Percentiles rank a stretch among this genome's conserved stretches.
Conservation (phyloP, 2,329 filamentous ascomycete genomes). For the Pseudofabraea citricarpa region DNA sequence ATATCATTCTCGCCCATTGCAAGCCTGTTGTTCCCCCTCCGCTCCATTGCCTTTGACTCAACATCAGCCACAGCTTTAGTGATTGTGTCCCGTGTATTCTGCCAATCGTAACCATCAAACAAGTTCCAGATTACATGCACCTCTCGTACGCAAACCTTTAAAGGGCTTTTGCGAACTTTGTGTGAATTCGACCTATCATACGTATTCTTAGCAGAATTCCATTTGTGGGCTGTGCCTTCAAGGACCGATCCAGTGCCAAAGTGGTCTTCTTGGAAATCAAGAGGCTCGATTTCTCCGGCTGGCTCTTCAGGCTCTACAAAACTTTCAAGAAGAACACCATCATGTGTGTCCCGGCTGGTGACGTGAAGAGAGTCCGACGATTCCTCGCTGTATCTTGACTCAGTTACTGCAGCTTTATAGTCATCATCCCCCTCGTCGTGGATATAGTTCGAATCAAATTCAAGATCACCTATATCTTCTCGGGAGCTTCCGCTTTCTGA, state of each 20-base stretch:
- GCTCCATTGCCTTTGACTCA: conserved; percentile 75
- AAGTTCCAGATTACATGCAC: conserved; percentile 96
- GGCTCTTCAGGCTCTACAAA: conserved; percentile 31
- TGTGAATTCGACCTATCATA: conserved; percentile 63
- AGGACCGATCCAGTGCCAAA: conserved; percentile 60
- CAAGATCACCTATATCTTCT: conserved; percentile 34
- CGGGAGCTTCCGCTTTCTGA: conserved; percentile 39
- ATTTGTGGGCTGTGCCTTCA: conserved; percentile 67
- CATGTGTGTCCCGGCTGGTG: conserved; percentile 34
- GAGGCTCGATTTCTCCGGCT: conserved; percentile 54
- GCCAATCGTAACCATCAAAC: conserved; percentile 97
- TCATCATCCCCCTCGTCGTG: conserved; percentile 30
- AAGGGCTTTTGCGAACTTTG: conserved; percentile 61
- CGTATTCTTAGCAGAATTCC: conserved; percentile 73
- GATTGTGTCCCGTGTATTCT: conserved; percentile 78
- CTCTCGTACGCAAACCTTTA: conserved; percentile 76
- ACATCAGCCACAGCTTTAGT: conserved; percentile 84
- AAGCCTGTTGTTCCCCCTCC: conserved; percentile 53
- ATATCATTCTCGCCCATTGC: conserved; percentile 60
- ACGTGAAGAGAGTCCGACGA: conserved; percentile 21
- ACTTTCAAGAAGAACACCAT: conserved; percentile 41
- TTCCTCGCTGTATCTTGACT: conserved; percentile 32
- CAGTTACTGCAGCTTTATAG: conserved; percentile 29
- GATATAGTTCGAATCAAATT: conserved; percentile 43
- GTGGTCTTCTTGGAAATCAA: conserved; percentile 74